Base-by-base conservation (phyloP, 2,329 filamentous ascomycete species). In the Alternaria viburni region DNA sequence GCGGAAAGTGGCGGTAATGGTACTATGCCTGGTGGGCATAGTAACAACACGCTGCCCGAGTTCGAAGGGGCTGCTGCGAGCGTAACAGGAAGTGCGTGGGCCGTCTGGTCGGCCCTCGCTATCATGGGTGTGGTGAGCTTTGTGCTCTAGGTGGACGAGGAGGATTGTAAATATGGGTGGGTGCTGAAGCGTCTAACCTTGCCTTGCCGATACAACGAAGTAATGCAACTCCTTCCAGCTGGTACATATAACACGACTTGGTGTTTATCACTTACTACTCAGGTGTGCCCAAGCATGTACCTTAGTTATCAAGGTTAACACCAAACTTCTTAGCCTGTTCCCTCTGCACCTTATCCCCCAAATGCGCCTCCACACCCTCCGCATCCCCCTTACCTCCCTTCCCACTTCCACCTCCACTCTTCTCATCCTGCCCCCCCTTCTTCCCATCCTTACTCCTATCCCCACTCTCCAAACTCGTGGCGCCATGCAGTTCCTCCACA, bases 281-380 rank as follows among this genome's bases (percentile, higher is more conserved):
- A n/a, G n/a, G n/a, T n/a, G n/a, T n/a, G n/a, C n/a, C n/a, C n/a
- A n/a, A n/a, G n/a, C n/a, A n/a, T n/a, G n/a, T n/a, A n/a, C n/a
- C n/a, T n/a, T n/a, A n/a, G n/a, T 45, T 36, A 10, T 58, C 60
- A n/a, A 69, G 50, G 32, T 68, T 66, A 15, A 64, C 65, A 5
- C 64, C 64, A 36, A 64, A 66, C 41, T 69, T 69, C 56, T 66
- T 64, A n/a, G 67, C 67, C 46, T 63, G 65, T 13, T 62, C 47
- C 41, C 67, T 57, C 19, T 61, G 54, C 8, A 65, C 19, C 51
- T 59, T 45, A 9, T 67, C 64, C 5, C 47, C 61, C 19, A 60
- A 32, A 9, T 36, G 30, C 13, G 23, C 25, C 5, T 50, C 36
- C 23, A n/a, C 52, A 25, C 41, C 51, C n/a, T 26, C 46, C n/a